Evolutionary conservation across 2,329 filamentous ascomycete species (phyloP), one percentile per base, ranked within the genome.

Genomic region (Colletotrichum scovillei): DNA sequence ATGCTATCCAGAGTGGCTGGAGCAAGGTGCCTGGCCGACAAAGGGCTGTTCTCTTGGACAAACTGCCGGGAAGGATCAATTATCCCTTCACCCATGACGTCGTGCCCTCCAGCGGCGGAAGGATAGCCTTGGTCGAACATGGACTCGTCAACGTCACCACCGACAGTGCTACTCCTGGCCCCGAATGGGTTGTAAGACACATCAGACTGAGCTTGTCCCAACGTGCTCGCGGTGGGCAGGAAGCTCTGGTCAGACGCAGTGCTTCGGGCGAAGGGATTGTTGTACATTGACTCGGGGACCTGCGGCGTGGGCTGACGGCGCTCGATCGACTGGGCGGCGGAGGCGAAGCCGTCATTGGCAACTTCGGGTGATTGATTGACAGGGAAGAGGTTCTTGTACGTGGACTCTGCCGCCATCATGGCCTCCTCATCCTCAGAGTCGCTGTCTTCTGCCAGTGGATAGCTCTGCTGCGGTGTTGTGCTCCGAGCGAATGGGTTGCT

Each of bases 241-340:
- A 70, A 66, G 28, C 62, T 70, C 14, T 38, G 26, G 9, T 70
- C 60, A 11, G 67, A 58, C 9, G 60, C 30, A 8, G 28, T 46
- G 30, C 60, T 70, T 35, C 67, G 8, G 11, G 55, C 55, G 12
- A 73, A 73, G 11, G 70, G 70, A 14, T 70, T 65, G 67, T 59
- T 60, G 11, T 64, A 64, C 52, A 56, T 63, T 2, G 70, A 69
- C 53, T 69, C 69, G 1, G 55, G 58, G 1, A 69, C 66, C 22
- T 60, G 69, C n/a, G 65, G 69, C 14, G 69, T 72, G 7, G 65
- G 69, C 8, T 64, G 69, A 5, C 69, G 65, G 26, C 38, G 66
- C 16, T 72, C 65, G 14, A 58, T 30, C 4, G 4, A 14, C 12
- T 28, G 28, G 9, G 35, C 57, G 2, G 58, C 67, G 3, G 68